Evolutionary conservation across 352 stramenopile genomes (phyloP).

Genomic region (Pilasporangium apinafurcum): DNA sequence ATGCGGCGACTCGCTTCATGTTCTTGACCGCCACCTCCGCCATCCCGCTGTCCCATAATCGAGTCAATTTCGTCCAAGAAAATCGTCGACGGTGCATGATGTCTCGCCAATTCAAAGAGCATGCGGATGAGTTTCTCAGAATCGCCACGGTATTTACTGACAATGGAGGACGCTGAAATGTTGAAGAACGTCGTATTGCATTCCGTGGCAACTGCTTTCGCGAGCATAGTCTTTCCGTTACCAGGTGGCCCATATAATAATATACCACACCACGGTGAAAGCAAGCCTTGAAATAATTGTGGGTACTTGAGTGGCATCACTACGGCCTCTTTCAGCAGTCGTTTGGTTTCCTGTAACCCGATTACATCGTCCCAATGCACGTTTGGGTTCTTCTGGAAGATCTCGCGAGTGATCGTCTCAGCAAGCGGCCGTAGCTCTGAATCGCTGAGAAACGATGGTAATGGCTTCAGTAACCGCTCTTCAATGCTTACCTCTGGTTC

Average conservation of each 20-base stretch:
- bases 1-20: conserved; percentile 82
- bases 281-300: conserved; percentile 91
- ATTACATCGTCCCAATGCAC: conserved; percentile 88
- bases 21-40: conserved; percentile 55
- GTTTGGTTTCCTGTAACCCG: conserved; percentile 88
- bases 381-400: conserved; percentile 89
- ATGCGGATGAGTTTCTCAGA: conserved; percentile 86
- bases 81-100: conserved; percentile 83
- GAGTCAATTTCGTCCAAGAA: conserved; percentile 87
- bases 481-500: conserved; percentile 50
- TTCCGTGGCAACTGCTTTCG: conserved; percentile 79
- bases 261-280: conserved; percentile 88
- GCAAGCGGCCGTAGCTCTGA: conserved; percentile 82
- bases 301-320: conserved; percentile 95
- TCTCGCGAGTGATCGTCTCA: conserved; percentile 88
- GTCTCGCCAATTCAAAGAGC: conserved; percentile 73
- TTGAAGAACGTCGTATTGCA: conserved; percentile 88
- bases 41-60: conserved; percentile 86
- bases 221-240: conserved; percentile 88
- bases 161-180: conserved; percentile 81
- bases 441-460: conserved; percentile 84
- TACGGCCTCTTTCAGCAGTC: conserved; percentile 92
- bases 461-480: conserved; percentile 78
- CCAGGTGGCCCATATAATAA: conserved; percentile 81
- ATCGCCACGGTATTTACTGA: conserved; percentile 83